Conservation (phyloP, 2,329 filamentous ascomycete species). For the Allantophomopsis cytisporea region DNA sequence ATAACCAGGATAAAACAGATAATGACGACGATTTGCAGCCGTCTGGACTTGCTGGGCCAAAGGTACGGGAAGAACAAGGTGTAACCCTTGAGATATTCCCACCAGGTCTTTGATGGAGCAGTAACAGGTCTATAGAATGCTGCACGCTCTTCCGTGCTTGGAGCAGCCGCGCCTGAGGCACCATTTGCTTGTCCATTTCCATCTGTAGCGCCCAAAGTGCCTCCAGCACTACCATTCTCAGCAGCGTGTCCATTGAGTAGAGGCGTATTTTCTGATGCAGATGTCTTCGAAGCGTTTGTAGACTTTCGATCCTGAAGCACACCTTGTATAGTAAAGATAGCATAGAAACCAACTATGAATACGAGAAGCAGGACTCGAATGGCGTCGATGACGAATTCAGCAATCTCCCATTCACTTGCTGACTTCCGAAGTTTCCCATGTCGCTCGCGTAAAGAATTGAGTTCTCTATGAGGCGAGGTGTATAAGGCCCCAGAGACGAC, state of each 20-base stretch:
- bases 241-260: conserved; percentile 30
- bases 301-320: conserved; percentile 7
- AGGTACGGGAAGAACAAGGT: conserved; percentile 91
- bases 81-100: conserved; percentile 88
- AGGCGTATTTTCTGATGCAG: conserved; percentile 45
- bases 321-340: conserved; percentile 29
- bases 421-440: conserved; percentile 26
- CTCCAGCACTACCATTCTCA: conserved; percentile 7
- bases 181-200: conserved; percentile 22
- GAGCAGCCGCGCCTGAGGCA: conserved; percentile 27
- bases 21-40: conserved; percentile 66
- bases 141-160: conserved; percentile 39
- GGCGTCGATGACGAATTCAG: conserved; percentile 53
- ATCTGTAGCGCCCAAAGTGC: conserved; percentile 20
- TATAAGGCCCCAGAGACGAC: conserved; percentile 56
- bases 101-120: conserved; percentile 81
- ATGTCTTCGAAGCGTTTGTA: conserved; percentile 24
- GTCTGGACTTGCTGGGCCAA: conserved; percentile 72
- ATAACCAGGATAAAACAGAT: conserved; percentile 73
- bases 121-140: conserved; percentile 86
- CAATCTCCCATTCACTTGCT: conserved; percentile 39
- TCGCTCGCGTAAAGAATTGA: conserved; percentile 23
- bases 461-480: conserved; percentile 48
- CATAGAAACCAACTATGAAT: conserved; percentile 39
- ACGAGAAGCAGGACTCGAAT: conserved; percentile 54